phyloP scores from a whole-genome alignment of 768 basidiomycete species.

The Butyriboletus loyo region DNA sequence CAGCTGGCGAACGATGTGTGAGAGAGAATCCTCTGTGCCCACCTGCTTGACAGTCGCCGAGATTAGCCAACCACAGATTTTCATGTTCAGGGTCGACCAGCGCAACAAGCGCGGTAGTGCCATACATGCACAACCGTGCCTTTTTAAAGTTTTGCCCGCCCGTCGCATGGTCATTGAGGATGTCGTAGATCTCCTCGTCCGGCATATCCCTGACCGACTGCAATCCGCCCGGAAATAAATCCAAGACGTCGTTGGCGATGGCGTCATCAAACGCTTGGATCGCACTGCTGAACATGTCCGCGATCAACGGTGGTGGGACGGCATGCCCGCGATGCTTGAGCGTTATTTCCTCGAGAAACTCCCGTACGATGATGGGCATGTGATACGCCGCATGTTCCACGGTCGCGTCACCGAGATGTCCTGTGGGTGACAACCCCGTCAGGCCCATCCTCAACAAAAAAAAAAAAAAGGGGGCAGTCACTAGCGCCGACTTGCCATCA shows the following conservation, averaged over 20 bases:
- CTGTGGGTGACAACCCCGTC: constrained; percentile 38
- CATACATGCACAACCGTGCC: constrained; percentile 72
- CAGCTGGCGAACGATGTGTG: not conserved
- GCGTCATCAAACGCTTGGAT: constrained; percentile 64
- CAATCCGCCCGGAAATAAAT: constrained; percentile 57
- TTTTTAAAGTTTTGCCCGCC: constrained; percentile 63
- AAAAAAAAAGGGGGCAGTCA: not conserved
- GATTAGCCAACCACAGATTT: constrained; percentile 76
- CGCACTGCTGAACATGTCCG: constrained; percentile 53
- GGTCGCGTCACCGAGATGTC: constrained; percentile 67
- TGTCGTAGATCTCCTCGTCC: constrained; percentile 51
- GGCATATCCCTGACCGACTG: constrained; percentile 48
- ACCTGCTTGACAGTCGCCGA: constrained; percentile 81
- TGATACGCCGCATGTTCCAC: constrained; percentile 68
- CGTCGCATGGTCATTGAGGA: constrained; percentile 61
- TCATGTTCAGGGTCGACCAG: constrained; percentile 66
- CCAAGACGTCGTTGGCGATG: constrained; percentile 62
- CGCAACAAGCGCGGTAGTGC: constrained; percentile 72
- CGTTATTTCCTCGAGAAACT: constrained; percentile 48
- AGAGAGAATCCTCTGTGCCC: constrained; percentile 23
- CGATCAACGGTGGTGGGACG: constrained; percentile 48
- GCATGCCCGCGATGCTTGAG: constrained; percentile 37
- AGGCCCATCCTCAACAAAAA: not conserved
- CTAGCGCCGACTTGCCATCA: constrained; percentile 48
- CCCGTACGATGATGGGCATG: constrained; percentile 62